Base-by-base conservation (phyloP, 148 eudicot genomes). In the Heliamphora exappendiculata region DNA sequence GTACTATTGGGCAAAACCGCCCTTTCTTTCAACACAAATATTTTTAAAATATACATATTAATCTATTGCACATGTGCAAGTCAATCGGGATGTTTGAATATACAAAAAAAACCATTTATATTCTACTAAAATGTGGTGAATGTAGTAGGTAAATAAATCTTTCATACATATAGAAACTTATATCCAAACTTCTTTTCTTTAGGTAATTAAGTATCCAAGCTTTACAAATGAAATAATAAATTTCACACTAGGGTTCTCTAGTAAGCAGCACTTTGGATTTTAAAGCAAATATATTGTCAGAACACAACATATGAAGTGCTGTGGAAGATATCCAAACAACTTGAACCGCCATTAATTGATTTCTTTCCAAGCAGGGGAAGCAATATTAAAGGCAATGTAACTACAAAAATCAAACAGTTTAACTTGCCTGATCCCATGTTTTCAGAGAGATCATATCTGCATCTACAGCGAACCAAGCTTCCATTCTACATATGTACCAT, bases 381-480 rank as follows among this genome's bases (percentile, higher is more conserved):
- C 7, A 68, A 69, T 29, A 7, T 3, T 33, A 12, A 54, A 53
- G 55, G 33, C 19, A 44, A 42, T 17, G 29, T 37, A 51, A 50
- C 66, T 24, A 51, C 11, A 14, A 8, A 57, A 29, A 34, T 34
- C 36, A 19, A 26, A 28, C 8, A 5, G 45, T 53, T 65, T 69
- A 67, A 88, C 84, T 85, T 73, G 82, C 99, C 97, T 96, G 94
- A 85, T 94, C 99, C 98, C 99, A 96, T 65, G 85, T 91, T 78
- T 89, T 93, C 81, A 96, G 83, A 34, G 99, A 96, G 79, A 96
- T 93, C 97, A 88, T 93, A 82, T 93, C 97, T 36, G 94, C 94
- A 82, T 96, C 99, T 70, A 94, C 99, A 83, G 99, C 97, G 84
- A 96, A 96, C 99, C 99, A 96, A 64, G 99, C 99, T 78, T 96